A percentile compares a stretch with the other conserved stretches of the same genome.
Conservation (phyloP, 768 basidiomycete genomes). For the Clavulina sp. region DNA sequence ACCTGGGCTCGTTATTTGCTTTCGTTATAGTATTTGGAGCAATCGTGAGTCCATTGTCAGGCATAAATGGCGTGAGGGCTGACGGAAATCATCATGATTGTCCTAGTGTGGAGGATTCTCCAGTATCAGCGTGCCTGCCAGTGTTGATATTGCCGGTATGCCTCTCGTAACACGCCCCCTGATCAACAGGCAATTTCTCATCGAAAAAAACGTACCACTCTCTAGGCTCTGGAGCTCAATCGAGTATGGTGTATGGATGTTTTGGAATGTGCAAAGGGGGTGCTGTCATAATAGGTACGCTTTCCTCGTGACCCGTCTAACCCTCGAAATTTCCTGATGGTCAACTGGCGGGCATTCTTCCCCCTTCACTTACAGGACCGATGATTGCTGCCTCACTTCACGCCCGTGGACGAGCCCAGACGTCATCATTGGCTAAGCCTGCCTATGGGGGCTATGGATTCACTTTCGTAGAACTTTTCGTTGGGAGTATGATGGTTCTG, state of each 20-base stretch:
- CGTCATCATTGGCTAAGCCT: background rate
- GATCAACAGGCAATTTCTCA: no score
- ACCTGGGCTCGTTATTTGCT: background rate
- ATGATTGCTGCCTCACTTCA: background rate
- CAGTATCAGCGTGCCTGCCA: background rate
- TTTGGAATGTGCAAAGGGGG: no score
- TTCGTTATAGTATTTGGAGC: slow-evolving; percentile 1
- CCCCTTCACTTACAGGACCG: background rate
- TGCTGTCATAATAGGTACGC: no score
- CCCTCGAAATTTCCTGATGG: no score
- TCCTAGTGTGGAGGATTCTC: slow-evolving; percentile 4
- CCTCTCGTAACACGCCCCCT: no score
- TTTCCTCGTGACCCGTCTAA: no score
- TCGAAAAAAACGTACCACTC: no score
- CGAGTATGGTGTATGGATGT: no score
- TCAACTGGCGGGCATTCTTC: background rate
- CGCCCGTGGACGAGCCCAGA: background rate
- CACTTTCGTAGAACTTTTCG: background rate
- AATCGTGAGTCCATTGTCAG: no score
- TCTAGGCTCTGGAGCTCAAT: no score
- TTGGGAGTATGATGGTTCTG: slow-evolving; percentile 2
- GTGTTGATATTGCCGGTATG: background rate
- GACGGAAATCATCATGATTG: no score
- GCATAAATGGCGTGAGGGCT: no score
- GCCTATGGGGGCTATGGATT: background rate